Percentiles rank a stretch among this genome's conserved stretches.
Conservation (phyloP, 2,329 filamentous ascomycete genomes). For the Fusarium sp. region DNA sequence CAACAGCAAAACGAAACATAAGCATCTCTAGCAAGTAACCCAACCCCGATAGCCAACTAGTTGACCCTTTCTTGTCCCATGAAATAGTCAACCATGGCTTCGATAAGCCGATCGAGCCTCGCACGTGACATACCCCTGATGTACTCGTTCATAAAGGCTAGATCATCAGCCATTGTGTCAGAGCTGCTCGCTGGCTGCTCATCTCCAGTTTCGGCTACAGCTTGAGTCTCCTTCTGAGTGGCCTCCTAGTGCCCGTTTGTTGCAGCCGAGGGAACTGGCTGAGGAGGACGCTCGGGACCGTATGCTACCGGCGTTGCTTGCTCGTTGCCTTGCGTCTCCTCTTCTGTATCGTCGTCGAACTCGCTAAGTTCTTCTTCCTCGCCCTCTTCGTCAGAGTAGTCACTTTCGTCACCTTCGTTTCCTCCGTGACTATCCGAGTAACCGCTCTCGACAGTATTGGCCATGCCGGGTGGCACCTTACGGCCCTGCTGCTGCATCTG, state of each 20-base stretch:
- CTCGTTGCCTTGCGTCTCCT: constrained; percentile 58
- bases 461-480: constrained; percentile 75
- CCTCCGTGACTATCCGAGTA: constrained; percentile 67
- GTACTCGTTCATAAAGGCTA: background rate
- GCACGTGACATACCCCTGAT: constrained; percentile 8
- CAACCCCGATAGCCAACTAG: constrained; percentile 36
- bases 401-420: constrained; percentile 69
- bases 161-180: background rate
- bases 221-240: constrained; percentile 34
- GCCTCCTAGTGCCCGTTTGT: constrained; percentile 60
- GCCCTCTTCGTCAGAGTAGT: constrained; percentile 73
- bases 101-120: constrained; percentile 22
- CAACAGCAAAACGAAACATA: constrained; percentile 39
- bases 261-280: constrained; percentile 50
- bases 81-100: constrained; percentile 18
- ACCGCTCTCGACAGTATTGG: constrained; percentile 68
- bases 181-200: background rate
- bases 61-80: constrained; percentile 9
- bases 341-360: constrained; percentile 72
- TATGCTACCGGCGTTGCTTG: constrained; percentile 57
- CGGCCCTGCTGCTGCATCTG: constrained; percentile 96
- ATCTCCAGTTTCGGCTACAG: constrained; percentile 19
- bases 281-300: constrained; percentile 63
- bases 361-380: constrained; percentile 73
- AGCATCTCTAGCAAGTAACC: constrained; percentile 34